Evolutionary conservation across 768 basidiomycete genomes (phyloP).

Genomic region (Austroboletus festivus): DNA sequence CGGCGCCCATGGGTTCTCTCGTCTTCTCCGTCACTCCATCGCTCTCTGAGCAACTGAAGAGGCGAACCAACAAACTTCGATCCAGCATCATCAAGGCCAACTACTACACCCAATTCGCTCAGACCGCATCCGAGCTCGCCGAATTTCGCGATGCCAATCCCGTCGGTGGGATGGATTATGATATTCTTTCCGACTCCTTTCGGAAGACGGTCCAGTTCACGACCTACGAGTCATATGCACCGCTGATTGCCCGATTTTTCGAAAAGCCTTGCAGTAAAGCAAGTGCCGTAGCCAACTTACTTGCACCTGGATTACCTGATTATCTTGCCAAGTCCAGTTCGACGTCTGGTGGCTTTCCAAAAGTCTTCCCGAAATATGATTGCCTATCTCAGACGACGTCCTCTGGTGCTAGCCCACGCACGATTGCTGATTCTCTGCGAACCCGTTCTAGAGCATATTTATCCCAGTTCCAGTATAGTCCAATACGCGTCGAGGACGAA

Average conservation of each 20-base stretch:
- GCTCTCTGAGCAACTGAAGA: no score
- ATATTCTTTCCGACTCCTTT: background rate
- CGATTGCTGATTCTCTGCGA: background rate
- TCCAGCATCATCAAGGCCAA: no score
- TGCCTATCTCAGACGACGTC: background rate
- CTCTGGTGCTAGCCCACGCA: background rate
- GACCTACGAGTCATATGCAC: background rate
- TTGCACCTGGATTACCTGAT: background rate
- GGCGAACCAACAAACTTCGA: no score
- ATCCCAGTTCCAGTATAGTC: background rate
- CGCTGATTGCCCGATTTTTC: background rate
- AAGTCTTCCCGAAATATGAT: background rate
- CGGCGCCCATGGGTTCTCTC: no score
- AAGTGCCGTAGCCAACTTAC: background rate
- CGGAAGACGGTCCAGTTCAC: background rate
- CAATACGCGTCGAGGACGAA: background rate
- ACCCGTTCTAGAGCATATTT: background rate
- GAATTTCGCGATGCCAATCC: no score
- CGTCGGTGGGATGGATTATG: no score
- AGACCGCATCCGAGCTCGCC: no score
- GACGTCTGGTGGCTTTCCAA: background rate
- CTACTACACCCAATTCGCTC: no score
- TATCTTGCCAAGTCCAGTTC: background rate
- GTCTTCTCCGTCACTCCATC: no score
- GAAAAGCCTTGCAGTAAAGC: background rate